Evolutionary conservation across 2,329 filamentous ascomycete genomes (phyloP).

Genomic region (Aspergillus sp.): DNA sequence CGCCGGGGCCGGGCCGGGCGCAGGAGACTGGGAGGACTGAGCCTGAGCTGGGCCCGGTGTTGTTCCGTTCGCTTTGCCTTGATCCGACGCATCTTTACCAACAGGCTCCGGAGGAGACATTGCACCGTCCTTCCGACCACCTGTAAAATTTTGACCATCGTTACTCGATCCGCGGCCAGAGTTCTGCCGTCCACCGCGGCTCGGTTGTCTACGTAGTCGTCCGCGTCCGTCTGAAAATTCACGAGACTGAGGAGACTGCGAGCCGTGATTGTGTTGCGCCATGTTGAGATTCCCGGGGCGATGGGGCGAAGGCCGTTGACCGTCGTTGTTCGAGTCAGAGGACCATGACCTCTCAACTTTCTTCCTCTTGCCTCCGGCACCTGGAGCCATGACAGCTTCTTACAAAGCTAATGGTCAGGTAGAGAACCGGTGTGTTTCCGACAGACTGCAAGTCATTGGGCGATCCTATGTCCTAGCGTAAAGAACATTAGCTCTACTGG

Average conservation of each 20-base stretch:
- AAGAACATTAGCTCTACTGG: slow-evolving; percentile 12
- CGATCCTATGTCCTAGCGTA: slow-evolving; percentile 15
- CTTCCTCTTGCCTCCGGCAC: slow-evolving; percentile 57
- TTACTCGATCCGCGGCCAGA: slow-evolving; percentile 35
- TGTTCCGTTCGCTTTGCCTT: slow-evolving; percentile 29
- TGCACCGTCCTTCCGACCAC: slow-evolving; percentile 28
- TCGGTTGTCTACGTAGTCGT: slow-evolving; percentile 36
- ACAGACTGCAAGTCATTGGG: slow-evolving; percentile 35
- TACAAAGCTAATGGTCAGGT: slow-evolving; percentile 27
- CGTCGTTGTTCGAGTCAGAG: slow-evolving; percentile 42
- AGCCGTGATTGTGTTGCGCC: slow-evolving; percentile 51
- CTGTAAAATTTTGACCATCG: slow-evolving; percentile 36
- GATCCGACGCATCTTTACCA: slow-evolving; percentile 30
- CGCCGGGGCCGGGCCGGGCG: slow-evolving; percentile 15
- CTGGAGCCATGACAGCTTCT: slow-evolving; percentile 50
- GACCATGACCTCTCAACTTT: slow-evolving; percentile 46
- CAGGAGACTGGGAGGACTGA: slow-evolving; percentile 22
- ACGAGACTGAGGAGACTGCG: slow-evolving; percentile 34
- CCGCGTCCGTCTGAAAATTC: slow-evolving; percentile 41
- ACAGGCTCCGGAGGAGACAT: slow-evolving; percentile 32
- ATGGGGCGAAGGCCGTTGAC: slow-evolving; percentile 47
- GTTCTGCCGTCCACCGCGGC: slow-evolving; percentile 40
- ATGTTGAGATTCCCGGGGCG: slow-evolving; percentile 50
- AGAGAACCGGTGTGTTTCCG: slow-evolving; percentile 25
- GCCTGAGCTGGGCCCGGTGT: slow-evolving; percentile 16